Evolutionary conservation across 139 green algal species (phyloP).

Genomic region (Pseudopediastrum boryanum): DNA sequence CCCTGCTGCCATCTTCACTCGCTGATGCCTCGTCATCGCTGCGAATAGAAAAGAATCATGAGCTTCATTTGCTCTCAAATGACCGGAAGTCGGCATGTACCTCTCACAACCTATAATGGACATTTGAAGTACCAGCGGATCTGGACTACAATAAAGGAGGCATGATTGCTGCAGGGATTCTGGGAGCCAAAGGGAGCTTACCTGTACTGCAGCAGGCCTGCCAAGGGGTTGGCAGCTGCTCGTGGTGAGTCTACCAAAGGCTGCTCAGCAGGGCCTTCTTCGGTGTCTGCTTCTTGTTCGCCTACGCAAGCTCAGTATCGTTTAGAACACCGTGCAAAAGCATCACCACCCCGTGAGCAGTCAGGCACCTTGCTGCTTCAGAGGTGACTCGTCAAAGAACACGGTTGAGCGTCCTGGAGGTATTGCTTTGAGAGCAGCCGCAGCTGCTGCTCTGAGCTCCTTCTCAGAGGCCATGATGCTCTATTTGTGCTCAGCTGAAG

Average conservation of each 20-base stretch:
- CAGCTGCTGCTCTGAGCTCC: slow-evolving; percentile 37
- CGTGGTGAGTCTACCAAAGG: neutral
- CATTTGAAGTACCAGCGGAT: neutral
- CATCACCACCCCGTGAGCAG: neutral
- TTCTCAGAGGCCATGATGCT: slow-evolving; percentile 23
- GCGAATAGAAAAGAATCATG: neutral
- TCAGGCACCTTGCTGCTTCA: neutral
- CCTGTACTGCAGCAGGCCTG: slow-evolving; percentile 41
- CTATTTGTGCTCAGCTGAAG: neutral
- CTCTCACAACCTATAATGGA: neutral
- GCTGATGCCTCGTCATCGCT: slow-evolving; percentile 25
- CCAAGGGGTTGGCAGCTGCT: slow-evolving; percentile 35
- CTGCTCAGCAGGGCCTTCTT: neutral
- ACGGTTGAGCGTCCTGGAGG: slow-evolving; percentile 33
- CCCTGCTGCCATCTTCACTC: slow-evolving; percentile 8
- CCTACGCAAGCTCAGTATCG: neutral
- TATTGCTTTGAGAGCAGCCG: slow-evolving; percentile 32
- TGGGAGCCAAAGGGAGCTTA: neutral
- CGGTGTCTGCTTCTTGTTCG: neutral
- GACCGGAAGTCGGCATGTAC: neutral
- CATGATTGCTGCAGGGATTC: neutral
- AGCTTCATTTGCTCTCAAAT: neutral
- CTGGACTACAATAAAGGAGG: neutral
- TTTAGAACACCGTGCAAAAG: neutral
- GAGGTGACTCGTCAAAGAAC: slow-evolving; percentile 20